Base-by-base conservation (phyloP, 1,284 basidiomycete species). In the Cryptococcus sp. region DNA sequence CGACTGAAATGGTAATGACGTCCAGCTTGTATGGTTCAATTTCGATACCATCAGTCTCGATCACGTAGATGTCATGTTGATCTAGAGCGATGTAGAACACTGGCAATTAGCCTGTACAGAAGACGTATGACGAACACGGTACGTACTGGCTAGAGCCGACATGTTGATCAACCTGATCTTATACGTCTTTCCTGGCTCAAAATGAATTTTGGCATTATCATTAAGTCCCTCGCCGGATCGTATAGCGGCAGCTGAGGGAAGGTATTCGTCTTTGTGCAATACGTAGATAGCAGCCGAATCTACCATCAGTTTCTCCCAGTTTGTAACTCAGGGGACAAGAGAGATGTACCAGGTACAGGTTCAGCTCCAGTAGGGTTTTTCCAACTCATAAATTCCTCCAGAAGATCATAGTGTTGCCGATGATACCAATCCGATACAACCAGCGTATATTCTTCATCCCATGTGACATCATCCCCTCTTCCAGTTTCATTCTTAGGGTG, bases 381-480 rank as follows among this genome's bases (percentile, higher is more conserved):
- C 66, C 76, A 82, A 70, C 75, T 86, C 71, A 96, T 77, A 75
- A 94, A 98, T 40, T 82, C 73, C 45, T 83, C 75, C 42, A 92
- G 79, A 4, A 75, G 57, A 46, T 76, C 77, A 1, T 76, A 49
- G 61, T 91, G 87, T 71, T 91, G 79, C 5, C 83, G 69, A 68
- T 93, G 88, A 67, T 77, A 77, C 89, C 89, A 92, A 69, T 92
- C 89, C 10, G 82, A 81, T 4, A 96, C 77, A 46, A 91, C 74
- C 57, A 98, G 78, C 13, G 88, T 93, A 76, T 84, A 93, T 63
- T 98, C 94, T 41, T 87, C 90, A 73, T 98, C 93, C 75, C 97
- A 98, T 0, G 78, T 63, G 70, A 70, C 39, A 46, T 69, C 64
- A 51, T 76, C 74, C 22, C 63, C 55, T 85, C 81, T 66, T 24